Percentiles rank a stretch among this genome's conserved stretches.
phyloP scores from a whole-genome alignment of 768 basidiomycete genomes.

The Boletus rufocinnamomeus region DNA sequence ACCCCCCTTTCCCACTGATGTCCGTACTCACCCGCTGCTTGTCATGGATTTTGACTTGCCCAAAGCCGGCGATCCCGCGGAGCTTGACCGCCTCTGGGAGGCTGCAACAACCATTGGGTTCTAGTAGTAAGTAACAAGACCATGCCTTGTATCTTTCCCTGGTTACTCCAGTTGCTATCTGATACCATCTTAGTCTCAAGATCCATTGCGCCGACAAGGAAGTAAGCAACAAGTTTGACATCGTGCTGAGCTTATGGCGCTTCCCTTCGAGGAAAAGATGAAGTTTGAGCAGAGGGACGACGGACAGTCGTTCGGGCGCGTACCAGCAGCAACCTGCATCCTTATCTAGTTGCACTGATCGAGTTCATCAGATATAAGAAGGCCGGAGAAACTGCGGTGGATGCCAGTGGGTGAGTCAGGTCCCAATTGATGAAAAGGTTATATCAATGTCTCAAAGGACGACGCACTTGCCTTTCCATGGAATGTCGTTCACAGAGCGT shows the following conservation, averaged over 20 bases:
- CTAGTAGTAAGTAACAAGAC: constrained; percentile 48
- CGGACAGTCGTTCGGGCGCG: constrained; percentile 44
- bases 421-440: neutral
- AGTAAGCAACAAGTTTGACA: constrained; percentile 42
- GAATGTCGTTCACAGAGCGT: constrained; percentile 50
- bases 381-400: constrained; percentile 60
- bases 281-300: constrained; percentile 45
- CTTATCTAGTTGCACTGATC: neutral
- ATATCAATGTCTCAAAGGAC: constrained; percentile 65
- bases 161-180: too few species aligned
- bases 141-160: neutral
- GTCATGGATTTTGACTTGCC: constrained; percentile 47
- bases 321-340: neutral
- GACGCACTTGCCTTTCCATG: constrained; percentile 66
- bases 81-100: constrained; percentile 46
- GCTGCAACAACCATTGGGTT: constrained; percentile 53
- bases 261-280: constrained; percentile 46
- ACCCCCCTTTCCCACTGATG: constrained; percentile 48
- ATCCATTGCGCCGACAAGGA: constrained; percentile 43
- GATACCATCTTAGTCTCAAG: constrained; percentile 36
- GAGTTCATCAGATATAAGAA: constrained; percentile 52
- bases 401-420: constrained; percentile 48
- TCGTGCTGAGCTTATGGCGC: constrained; percentile 41
- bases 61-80: constrained; percentile 34
- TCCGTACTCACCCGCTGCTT: constrained; percentile 46